These are phyloP conservation scores for Penicillium subrubescens DNA, from an alignment of 495 filamentous ascomycete species.

Conservation along the genomic window DNA sequence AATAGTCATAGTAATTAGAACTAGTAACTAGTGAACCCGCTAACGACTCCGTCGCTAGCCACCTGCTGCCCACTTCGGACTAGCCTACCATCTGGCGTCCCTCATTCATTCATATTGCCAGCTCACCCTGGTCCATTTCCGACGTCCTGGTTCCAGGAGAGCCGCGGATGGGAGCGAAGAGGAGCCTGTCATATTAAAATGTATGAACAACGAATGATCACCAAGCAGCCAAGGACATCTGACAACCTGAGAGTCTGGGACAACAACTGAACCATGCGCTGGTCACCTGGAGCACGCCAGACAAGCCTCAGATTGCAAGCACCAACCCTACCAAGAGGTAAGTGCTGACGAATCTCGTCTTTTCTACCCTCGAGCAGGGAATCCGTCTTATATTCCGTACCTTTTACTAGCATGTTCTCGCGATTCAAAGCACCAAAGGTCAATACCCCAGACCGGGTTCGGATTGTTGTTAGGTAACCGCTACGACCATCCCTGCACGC, in stretches of 20 bases:
- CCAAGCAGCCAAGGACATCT: background rate
- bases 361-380: background rate
- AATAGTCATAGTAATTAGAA: background rate
- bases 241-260: background rate
- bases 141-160: background rate
- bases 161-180: background rate
- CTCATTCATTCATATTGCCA: background rate
- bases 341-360: background rate
- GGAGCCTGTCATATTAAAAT: background rate
- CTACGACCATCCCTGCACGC: constrained; percentile 3
- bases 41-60: background rate
- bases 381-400: background rate
- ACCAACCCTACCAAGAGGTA: background rate
- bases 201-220: background rate
- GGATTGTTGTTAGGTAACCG: constrained; percentile 31
- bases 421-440: background rate
- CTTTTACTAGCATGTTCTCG: background rate
- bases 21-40: background rate
- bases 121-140: background rate
- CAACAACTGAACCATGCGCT: constrained; percentile 13
- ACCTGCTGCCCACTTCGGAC: background rate
- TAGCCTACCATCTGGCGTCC: background rate
- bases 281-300: constrained; percentile 20
- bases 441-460: constrained; percentile 23
- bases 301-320: background rate